These are phyloP conservation scores for Metarhizium anisopliae DNA, from an alignment of 2,329 filamentous ascomycete genomes.

Conservation along the genomic window DNA sequence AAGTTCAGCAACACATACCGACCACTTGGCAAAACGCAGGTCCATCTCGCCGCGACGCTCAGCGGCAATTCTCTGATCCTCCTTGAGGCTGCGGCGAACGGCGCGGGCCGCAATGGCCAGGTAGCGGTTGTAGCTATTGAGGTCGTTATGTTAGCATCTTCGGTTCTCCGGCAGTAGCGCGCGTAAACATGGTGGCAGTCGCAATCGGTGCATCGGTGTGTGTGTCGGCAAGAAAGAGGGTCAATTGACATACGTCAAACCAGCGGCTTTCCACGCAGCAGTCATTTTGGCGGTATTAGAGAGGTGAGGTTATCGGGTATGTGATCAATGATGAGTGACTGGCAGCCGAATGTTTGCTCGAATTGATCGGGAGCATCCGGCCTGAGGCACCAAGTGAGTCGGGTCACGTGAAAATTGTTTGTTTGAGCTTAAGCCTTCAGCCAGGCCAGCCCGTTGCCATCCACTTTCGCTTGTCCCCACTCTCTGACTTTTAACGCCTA, in stretches of 20 bases:
- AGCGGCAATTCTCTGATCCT: slow-evolving; percentile 76
- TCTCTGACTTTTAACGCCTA: no score
- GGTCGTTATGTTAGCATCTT: slow-evolving; percentile 2
- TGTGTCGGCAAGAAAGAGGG: slow-evolving; percentile 3
- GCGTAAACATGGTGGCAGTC: neutral
- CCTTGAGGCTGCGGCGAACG: slow-evolving; percentile 94
- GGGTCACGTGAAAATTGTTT: slow-evolving; percentile 12
- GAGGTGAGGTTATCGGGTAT: slow-evolving; percentile 10
- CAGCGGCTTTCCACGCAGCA: slow-evolving; percentile 97
- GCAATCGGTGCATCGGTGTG: neutral
- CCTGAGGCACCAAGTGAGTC: slow-evolving; percentile 20
- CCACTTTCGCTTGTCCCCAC: no score
- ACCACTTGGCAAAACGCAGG: slow-evolving; percentile 87
- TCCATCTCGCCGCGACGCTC: slow-evolving; percentile 89
- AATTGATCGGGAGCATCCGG: slow-evolving; percentile 19
- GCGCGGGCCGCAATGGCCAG: slow-evolving; percentile 88
- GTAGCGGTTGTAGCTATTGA: slow-evolving; percentile 96
- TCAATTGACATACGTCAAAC: slow-evolving; percentile 71
- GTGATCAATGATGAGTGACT: slow-evolving; percentile 22
- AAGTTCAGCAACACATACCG: slow-evolving; percentile 45
- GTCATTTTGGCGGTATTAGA: slow-evolving; percentile 63
- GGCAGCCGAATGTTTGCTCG: slow-evolving; percentile 26
- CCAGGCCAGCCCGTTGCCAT: neutral
- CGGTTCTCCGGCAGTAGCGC: neutral
- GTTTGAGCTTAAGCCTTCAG: neutral